phyloP scores from a whole-genome alignment of 768 basidiomycete species.

The Suillus weaverae region DNA sequence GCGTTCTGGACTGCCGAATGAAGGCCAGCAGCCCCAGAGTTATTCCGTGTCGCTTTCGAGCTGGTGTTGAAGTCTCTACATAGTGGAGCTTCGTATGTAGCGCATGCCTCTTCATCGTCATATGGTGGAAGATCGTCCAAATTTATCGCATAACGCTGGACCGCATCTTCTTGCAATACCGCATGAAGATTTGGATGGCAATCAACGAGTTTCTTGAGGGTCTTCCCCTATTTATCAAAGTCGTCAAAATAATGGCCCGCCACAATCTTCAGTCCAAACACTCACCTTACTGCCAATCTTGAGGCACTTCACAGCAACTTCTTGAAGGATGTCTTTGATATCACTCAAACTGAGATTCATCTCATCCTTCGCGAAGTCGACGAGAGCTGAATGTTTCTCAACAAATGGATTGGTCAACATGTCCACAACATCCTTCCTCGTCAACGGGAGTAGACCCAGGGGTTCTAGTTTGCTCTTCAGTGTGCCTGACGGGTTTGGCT shows the following conservation, averaged over 20 bases:
- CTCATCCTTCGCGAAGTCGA: constrained; percentile 48
- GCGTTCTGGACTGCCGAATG: background rate
- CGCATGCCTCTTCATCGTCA: constrained; percentile 48
- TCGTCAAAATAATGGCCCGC: background rate
- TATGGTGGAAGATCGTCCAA: constrained; percentile 56
- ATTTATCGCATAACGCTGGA: constrained; percentile 50
- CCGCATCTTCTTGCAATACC: constrained; percentile 44
- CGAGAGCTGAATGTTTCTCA: constrained; percentile 51
- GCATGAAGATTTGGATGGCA: constrained; percentile 39
- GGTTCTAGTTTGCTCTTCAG: constrained; percentile 51
- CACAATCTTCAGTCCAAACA: too few relatives aligned
- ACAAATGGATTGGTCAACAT: constrained; percentile 71
- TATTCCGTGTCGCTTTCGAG: constrained; percentile 24
- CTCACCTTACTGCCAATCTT: constrained; percentile 55
- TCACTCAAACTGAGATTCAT: constrained; percentile 46
- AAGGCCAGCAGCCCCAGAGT: constrained; percentile 1
- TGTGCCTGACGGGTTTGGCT: constrained; percentile 28
- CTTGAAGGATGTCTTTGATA: constrained; percentile 49
- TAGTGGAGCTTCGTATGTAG: constrained; percentile 48
- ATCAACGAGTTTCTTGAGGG: constrained; percentile 59
- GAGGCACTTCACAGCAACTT: constrained; percentile 60
- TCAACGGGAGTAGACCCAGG: constrained; percentile 56
- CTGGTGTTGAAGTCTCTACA: constrained; percentile 51
- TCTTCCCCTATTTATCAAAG: constrained; percentile 52
- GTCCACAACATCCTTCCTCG: constrained; percentile 57